Base-by-base conservation (phyloP, 192 early-diverging fungal genomes). In the Globomyces pollinis-pini region DNA sequence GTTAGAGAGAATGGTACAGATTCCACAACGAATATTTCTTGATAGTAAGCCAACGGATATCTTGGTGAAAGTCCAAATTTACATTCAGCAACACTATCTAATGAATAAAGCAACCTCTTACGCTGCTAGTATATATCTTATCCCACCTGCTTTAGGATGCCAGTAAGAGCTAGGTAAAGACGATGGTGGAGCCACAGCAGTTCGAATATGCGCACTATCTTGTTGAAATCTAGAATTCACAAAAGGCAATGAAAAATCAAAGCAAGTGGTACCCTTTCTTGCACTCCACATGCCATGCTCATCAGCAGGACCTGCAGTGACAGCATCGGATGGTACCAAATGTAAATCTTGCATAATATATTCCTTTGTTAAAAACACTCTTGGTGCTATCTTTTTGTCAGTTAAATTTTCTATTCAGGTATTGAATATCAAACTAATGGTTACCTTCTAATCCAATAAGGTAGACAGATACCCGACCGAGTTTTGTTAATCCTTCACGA, bases 241-340 rank as follows among this genome's bases (percentile, higher is more conserved):
- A 9, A 74, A 41, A 12, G 56, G 60, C 12, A 74, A 20, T 3
- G 56, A 34, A 56, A 79, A 79, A 7, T 55, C 21, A 50, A 76
- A 51, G 7, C 44, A 35, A 7, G 69, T 71, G 6, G 45, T 12
- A 2, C 74, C 73, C 31, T 65, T 61, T 29, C 60, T 38, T 1
- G 77, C 77, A 16, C 33, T 21, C 77, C 71, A 75, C 77, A 79
- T 79, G 50, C 71, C 70, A 52, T 79, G 68, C 54, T 75, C 72
- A 49, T 79, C 77, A 20, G 71, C 68, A n/a, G 61, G 52, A 7
- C 77, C 72, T 1, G 77, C 57, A 24, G 61, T 15, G 29, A 79
- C 70, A 3, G 66, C 65, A 57, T 72, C 69, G 4, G 61, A 64
- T 8, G 77, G 73, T 1, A 66, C 57, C 6, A 72, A n/a, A 38